Conservation (phyloP, 192 early-diverging fungal genomes). For the Phlyctochytrium bullatum region DNA sequence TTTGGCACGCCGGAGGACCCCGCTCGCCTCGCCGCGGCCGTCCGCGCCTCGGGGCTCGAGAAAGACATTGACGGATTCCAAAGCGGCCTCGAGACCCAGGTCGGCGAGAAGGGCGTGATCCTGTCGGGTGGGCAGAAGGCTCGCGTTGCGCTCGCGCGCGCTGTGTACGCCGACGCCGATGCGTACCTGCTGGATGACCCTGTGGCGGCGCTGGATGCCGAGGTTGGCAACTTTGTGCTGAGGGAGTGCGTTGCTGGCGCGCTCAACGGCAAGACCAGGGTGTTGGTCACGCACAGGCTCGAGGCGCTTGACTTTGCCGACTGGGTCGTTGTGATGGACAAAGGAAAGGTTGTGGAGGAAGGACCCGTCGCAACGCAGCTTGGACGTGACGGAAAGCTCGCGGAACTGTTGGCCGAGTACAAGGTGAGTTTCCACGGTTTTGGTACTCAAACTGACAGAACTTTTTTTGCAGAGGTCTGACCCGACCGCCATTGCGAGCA, state of each 20-base stretch:
- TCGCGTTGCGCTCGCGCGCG: constrained; percentile 36
- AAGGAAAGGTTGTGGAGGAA: constrained; percentile 61
- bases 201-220: constrained; percentile 56
- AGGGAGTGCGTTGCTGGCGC: constrained; percentile 49
- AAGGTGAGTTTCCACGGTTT: too few species aligned
- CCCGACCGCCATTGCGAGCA: not conserved
- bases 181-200: constrained; percentile 68
- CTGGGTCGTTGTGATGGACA: constrained; percentile 64
- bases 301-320: constrained; percentile 68
- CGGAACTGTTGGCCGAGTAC: constrained; percentile 34
- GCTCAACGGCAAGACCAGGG: constrained; percentile 71
- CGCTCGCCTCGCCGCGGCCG: not conserved
- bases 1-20: constrained; percentile 43
- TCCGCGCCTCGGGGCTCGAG: constrained; percentile 27
- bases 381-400: constrained; percentile 44
- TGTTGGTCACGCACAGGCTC: constrained; percentile 75
- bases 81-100: constrained; percentile 34
- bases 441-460: too few species aligned
- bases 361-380: constrained; percentile 78
- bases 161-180: constrained; percentile 17
- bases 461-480: constrained; percentile 17
- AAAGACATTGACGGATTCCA: constrained; percentile 31
- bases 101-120: constrained; percentile 42
- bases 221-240: constrained; percentile 31
- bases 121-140: constrained; percentile 48